Evolutionary conservation across 768 basidiomycete species (phyloP).

Genomic region (Podaxis sp.): DNA sequence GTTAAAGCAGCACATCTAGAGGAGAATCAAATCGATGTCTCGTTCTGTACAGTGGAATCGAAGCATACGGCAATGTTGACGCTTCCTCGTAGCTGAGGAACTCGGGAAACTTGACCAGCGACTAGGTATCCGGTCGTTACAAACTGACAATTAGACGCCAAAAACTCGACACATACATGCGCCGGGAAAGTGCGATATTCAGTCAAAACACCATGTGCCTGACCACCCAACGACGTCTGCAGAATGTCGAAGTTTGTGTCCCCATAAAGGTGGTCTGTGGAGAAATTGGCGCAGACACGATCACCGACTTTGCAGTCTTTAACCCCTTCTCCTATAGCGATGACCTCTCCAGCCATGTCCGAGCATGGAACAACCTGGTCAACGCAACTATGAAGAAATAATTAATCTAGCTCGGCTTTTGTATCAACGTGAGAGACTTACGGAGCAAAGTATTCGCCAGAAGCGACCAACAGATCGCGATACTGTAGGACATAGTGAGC

Average conservation of each 20-base stretch:
- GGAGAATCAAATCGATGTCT: background rate
- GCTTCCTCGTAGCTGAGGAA: constrained; percentile 65
- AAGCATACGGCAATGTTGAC: constrained; percentile 56
- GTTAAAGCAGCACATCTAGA: constrained; percentile 59
- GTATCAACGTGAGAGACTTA: background rate
- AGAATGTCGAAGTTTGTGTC: constrained; percentile 35
- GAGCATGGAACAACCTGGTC: constrained; percentile 39
- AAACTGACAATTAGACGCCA: background rate
- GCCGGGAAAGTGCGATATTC: constrained; percentile 48
- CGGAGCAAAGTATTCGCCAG: constrained; percentile 25
- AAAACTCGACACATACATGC: constrained; percentile 18
- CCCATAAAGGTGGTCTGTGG: constrained; percentile 47
- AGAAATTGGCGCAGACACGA: constrained; percentile 56
- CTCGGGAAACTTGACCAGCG: constrained; percentile 50
- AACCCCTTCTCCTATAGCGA: constrained; percentile 43
- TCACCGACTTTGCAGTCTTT: constrained; percentile 54
- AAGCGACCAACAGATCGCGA: constrained; percentile 48
- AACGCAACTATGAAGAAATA: background rate
- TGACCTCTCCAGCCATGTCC: constrained; percentile 59
- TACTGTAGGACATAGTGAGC: constrained; percentile 30
- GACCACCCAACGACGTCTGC: constrained; percentile 42
- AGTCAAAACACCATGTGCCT: constrained; percentile 50
- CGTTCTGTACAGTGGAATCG: background rate
- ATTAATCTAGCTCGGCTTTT: background rate
- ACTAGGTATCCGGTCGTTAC: constrained; percentile 25